Evolutionary conservation across 2,329 filamentous ascomycete species (phyloP), one percentile per base, ranked within the genome.

Genomic region (Talaromyces piceae): DNA sequence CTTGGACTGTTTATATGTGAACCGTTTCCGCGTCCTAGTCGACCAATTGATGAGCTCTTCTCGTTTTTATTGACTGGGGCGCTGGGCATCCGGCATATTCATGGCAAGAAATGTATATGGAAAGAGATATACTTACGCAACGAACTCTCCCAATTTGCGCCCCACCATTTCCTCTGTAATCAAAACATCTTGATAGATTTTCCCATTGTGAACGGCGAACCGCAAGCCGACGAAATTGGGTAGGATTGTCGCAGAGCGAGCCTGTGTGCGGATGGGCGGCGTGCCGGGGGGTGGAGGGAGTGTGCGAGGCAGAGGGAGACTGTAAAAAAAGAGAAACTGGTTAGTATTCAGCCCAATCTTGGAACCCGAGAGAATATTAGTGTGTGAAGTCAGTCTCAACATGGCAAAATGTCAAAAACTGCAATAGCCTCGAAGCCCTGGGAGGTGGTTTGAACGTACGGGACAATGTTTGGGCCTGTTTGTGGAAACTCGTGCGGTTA

Each of bases 81-180:
- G 33, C n/a, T 9, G 2, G 33, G 5, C 11, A 31, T 49, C n/a
- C n/a, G n/a, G n/a, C n/a, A n/a, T n/a, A n/a, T n/a, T n/a, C n/a
- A n/a, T n/a, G n/a, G n/a, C n/a, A n/a, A n/a, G n/a, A n/a, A n/a
- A n/a, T n/a, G n/a, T n/a, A n/a, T n/a, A n/a, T n/a, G n/a, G n/a
- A n/a, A 26, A 52, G 39, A 1, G 33, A 45, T 41, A 41, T 46
- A 82, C 88, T 64, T 80, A 95, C 90, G 82, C 76, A 56, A 89
- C 84, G 68, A 95, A 96, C 73, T 96, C 91, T 61, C 91, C 91
- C 59, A 96, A 77, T 73, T 95, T 96, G 71, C 93, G 87, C 49
- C 91, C 91, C 46, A 96, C 91, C 91, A 96, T 96, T 64, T 95
- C 88, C 68, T 95, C 91, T 13, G 90, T 95, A 57, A 96, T 87